Evolutionary conservation across 352 stramenopile genomes (phyloP).

Genomic region (Pseudoperonospora humuli): DNA sequence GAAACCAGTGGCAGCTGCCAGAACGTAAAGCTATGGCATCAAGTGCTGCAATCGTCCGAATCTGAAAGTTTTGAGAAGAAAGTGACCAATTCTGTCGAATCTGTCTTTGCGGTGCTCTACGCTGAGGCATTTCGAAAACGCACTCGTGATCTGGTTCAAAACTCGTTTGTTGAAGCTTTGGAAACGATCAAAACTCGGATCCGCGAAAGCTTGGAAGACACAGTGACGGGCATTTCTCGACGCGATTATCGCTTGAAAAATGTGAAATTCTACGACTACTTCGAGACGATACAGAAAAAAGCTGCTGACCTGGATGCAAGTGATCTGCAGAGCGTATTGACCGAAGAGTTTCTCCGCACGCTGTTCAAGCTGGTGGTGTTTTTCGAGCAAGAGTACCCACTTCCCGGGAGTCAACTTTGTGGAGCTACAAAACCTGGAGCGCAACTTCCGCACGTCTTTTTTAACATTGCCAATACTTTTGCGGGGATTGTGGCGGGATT

Average conservation of each 20-base stretch:
- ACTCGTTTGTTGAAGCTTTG: conserved; percentile 67
- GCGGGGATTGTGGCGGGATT: conserved; percentile 53
- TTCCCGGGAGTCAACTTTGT: conserved; percentile 3
- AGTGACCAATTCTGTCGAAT: conserved; percentile 9
- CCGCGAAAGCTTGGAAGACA: conserved; percentile 26
- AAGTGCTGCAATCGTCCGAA: conserved; percentile 5
- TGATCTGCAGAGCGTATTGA: conserved; percentile 68
- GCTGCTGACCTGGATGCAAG: conserved; percentile 52
- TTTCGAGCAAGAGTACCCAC: conserved; percentile 57
- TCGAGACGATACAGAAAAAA: conserved; percentile 64
- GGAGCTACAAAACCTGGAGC: not conserved
- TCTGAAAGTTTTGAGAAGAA: conserved; percentile 9
- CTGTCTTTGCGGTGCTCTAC: conserved; percentile 59
- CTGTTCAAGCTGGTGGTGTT: conserved; percentile 67
- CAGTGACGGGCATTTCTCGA: conserved; percentile 12
- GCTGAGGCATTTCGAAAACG: conserved; percentile 50
- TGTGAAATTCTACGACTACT: conserved; percentile 72
- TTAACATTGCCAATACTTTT: conserved; percentile 65
- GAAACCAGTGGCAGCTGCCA: conserved; percentile 26
- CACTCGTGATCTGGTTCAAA: conserved; percentile 64
- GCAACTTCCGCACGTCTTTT: conserved; percentile 29
- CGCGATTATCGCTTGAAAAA: conserved; percentile 29
- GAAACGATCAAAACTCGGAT: conserved; percentile 64
- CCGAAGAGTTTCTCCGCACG: conserved; percentile 68
- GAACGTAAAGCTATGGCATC: conserved; percentile 32